Evolutionary conservation across 2,329 filamentous ascomycete genomes (phyloP), one percentile per base, ranked within the genome.

Genomic region (Septoria petroselini): DNA sequence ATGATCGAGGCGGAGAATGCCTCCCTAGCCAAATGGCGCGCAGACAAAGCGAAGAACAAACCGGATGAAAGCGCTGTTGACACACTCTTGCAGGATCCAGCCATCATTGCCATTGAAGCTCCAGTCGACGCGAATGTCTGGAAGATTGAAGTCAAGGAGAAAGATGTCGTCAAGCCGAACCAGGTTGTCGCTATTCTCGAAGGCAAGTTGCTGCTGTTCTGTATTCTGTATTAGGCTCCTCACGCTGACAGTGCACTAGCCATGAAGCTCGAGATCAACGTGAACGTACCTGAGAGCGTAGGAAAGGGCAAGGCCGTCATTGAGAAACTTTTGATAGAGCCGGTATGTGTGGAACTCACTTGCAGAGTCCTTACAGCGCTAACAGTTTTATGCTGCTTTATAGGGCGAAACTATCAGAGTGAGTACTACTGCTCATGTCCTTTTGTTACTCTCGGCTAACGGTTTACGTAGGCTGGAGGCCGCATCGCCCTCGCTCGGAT

Each of bases 31-130:
- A 66, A 62, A 29, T 74, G 72, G 71, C 60, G 71, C 40, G 67
- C 65, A 41, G 72, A 74, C 42, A 74, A 72, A 63, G 63, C 64
- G 7, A 70, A 69, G 58, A 68, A 61, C 18, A 68, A 70, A 54
- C 64, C 78, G 1, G 74, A 77, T 34, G 68, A 75, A 55, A 69
- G 76, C 48, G 72, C 71, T 2, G 68, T 81, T 15, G 75, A 78
- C 39, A 67, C 66, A 21, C 59, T 81, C 53, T 57, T 80, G 11
- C 41, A 65, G 17, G 63, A 74, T 56, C 64, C 68, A 2, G 56
- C 55, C 3, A 69, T 74, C 14, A 58, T 59, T 4, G 56, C 65
- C 4, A 63, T 74, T 9, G 70, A 73, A 44, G 70, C 71, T 1
- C 71, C 71, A 1, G 69, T 73, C 1, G 72, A 73, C 59, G 71